phyloP scores from a whole-genome alignment of 441 rosid genomes.

The Raphanus hybrid region DNA sequence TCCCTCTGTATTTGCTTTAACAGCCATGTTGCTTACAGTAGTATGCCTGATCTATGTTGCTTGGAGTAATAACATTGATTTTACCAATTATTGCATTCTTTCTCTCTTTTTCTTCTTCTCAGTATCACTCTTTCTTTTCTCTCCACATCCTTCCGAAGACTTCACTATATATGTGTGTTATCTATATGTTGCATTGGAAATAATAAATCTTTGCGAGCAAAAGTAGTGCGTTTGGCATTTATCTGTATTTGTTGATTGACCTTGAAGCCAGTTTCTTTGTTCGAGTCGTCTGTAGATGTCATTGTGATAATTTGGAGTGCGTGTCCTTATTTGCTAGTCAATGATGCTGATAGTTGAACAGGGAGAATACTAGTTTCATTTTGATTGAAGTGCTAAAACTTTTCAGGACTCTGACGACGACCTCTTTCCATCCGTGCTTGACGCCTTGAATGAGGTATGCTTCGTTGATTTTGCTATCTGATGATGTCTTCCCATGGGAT shows the following conservation, averaged over 20 bases:
- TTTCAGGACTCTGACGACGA: slow-evolving; percentile 87
- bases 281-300: slow-evolving; percentile 18
- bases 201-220: slow-evolving; percentile 1
- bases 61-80: slow-evolving; percentile 12
- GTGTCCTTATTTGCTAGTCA: slow-evolving; percentile 25
- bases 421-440: slow-evolving; percentile 85
- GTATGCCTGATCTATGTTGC: not conserved
- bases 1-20: slow-evolving; percentile 19
- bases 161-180: not conserved
- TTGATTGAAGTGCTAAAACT: slow-evolving; percentile 43
- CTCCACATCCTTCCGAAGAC: slow-evolving; percentile 5
- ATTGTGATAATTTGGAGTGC: slow-evolving; percentile 17
- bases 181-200: not conserved
- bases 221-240: slow-evolving; percentile 14
- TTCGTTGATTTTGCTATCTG: slow-evolving; percentile 13
- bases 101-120: not conserved
- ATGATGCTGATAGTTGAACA: slow-evolving; percentile 29
- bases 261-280: slow-evolving; percentile 19
- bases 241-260: slow-evolving; percentile 21
- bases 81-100: slow-evolving; percentile 10
- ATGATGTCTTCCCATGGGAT: slow-evolving; percentile 21
- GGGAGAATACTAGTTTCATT: slow-evolving; percentile 25
- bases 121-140: not conserved
- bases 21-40: not conserved
- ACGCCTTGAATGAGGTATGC: slow-evolving; percentile 94